These are phyloP conservation scores for Aureobasidium leucospermi DNA, from an alignment of 2,329 filamentous ascomycete genomes.

Conservation along the genomic window DNA sequence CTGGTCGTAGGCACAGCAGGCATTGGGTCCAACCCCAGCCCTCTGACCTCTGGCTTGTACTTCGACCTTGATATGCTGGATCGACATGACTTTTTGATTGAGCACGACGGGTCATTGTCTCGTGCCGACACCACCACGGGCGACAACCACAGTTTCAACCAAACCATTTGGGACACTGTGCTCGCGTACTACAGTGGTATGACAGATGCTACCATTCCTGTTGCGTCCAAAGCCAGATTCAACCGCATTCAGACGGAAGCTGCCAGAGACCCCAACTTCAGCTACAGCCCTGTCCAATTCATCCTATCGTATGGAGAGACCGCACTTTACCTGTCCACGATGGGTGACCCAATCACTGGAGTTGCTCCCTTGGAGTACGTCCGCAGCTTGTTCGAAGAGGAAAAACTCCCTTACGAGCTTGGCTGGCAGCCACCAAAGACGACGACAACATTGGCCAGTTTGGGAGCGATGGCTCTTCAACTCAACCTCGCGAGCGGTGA, in stretches of 20 bases:
- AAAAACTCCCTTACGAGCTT: constrained; percentile 29
- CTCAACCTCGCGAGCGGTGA: constrained; percentile 6
- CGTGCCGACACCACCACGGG: constrained; percentile 29
- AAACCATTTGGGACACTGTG: constrained; percentile 25
- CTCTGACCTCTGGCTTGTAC: not conserved
- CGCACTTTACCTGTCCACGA: constrained; percentile 30
- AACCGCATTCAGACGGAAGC: constrained; percentile 24
- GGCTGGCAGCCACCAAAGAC: constrained; percentile 24
- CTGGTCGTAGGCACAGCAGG: constrained; percentile 2
- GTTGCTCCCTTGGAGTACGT: constrained; percentile 29
- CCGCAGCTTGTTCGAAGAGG: constrained; percentile 30
- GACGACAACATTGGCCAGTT: not conserved
- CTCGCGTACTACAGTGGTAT: constrained; percentile 23
- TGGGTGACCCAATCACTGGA: constrained; percentile 28
- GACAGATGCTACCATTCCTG: constrained; percentile 22
- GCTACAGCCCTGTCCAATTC: constrained; percentile 26
- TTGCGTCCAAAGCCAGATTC: constrained; percentile 25
- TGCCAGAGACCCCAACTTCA: constrained; percentile 27
- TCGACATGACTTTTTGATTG: constrained; percentile 22
- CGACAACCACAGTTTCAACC: constrained; percentile 30
- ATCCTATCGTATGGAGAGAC: constrained; percentile 33
- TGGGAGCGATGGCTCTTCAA: not conserved
- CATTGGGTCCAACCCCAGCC: constrained; percentile 13
- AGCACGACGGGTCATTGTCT: constrained; percentile 31
- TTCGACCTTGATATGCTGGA: constrained; percentile 15